These are phyloP conservation scores for Rhodotorula diobovata DNA, from an alignment of 768 basidiomycete genomes.

Conservation along the genomic window DNA sequence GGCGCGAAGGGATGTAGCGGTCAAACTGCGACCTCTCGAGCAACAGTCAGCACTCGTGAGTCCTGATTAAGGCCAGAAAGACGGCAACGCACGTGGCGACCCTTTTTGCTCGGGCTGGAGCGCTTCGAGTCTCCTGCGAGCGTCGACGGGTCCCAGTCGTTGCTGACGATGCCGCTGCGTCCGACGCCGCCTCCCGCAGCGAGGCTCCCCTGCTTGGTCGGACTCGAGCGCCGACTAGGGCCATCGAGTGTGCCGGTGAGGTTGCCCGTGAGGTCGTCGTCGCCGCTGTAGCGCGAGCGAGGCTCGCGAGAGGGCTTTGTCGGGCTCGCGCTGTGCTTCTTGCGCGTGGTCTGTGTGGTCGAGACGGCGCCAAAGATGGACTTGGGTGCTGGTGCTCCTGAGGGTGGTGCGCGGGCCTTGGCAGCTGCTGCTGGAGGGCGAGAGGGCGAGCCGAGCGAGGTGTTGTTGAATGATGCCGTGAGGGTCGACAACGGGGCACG, in stretches of 20 bases:
- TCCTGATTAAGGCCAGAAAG: not conserved
- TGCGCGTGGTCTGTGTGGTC: constrained; percentile 31
- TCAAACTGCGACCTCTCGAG: constrained; percentile 8
- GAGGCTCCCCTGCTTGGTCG: constrained; percentile 15
- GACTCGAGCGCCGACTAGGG: constrained; percentile 18
- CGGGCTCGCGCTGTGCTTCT: constrained; percentile 29
- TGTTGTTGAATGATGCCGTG: constrained; percentile 10
- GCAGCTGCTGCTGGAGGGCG: not conserved
- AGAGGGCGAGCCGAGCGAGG: constrained; percentile 24
- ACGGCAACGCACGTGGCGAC: not conserved
- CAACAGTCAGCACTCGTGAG: not conserved
- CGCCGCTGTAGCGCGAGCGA: not conserved
- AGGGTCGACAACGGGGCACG: not conserved
- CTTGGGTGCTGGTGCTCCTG: not conserved
- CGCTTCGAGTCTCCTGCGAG: constrained; percentile 23
- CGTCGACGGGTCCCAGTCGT: constrained; percentile 17
- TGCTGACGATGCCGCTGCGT: constrained; percentile 14
- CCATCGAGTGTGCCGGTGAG: constrained; percentile 14
- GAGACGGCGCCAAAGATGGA: not conserved
- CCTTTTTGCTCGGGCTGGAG: constrained; percentile 20
- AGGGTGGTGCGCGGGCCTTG: not conserved
- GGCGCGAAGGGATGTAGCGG: constrained; percentile 38
- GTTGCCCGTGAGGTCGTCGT: constrained; percentile 18
- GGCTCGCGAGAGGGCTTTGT: not conserved
- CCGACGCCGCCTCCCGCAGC: constrained; percentile 4